Base-by-base conservation (phyloP, 371 early-diverging fungal genomes). In the Umbelopsis sp. region DNA sequence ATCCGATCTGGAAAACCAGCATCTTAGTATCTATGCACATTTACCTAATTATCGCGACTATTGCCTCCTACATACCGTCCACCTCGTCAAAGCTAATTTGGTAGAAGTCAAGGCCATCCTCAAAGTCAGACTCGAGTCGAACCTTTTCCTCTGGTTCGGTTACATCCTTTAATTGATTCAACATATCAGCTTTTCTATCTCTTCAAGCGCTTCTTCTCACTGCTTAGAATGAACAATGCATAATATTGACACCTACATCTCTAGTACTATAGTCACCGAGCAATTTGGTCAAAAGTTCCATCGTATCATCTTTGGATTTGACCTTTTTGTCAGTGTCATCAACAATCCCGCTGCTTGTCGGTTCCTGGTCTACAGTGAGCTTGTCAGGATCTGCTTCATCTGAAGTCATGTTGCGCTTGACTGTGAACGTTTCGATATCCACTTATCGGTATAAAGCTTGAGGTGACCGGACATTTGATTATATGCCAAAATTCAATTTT, bases 1-100 rank as follows among this genome's bases (percentile, higher is more conserved):
- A 91, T 83, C 37, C 84, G 81, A 57, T 87, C 87, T 87, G 62
- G 22, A 9, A 65, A 35, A 52, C 38, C 29, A 25, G 5, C 5
- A 22, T 18, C 25, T 10, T 64, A 11, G 41, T 44, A 25, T 35
- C 14, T 46, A 45, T 62, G 46, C 25, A 53, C 25, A 8, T 11
- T 35, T 29, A 0, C 38, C 24, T 6, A 20, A 50, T 20, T n/a
- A 22, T 22, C 22, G 5, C 20, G 5, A 32, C 14, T n/a, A 9
- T 8, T 37, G 18, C 1, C 14, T 22, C 1, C 12, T 25, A 1
- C 38, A 16, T 79, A 87, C 87, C 87, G 74, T 87, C 86, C 7
- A 87, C 81, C 72, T 85, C 80, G 57, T 87, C 86, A 71, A 84
- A 84, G 1, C 81, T 75, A 4, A 83, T 74, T 29, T 80, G 74